Base-by-base conservation (phyloP, 176 grass and related monocot genomes). In the Cenchrus americanus region DNA sequence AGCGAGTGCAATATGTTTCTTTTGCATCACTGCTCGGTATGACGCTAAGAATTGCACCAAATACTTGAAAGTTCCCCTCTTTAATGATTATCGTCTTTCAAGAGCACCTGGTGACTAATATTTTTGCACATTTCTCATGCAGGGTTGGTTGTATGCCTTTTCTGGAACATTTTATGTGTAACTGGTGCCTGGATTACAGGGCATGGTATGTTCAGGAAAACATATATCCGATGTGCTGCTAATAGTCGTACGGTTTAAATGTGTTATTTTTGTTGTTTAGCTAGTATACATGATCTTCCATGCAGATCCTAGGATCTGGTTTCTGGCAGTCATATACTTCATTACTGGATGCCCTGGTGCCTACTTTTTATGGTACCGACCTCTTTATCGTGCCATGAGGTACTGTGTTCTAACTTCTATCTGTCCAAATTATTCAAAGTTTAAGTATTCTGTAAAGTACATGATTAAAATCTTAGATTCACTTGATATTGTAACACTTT, bases 351-450 rank as follows among this genome's bases (percentile, higher is more conserved):
- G 88, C 63, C 92, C 95, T 60, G 90, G 92, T 68, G 95, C 92
- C 62, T 94, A 89, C 52, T 69, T 84, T 66, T 84, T 85, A 22
- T 97, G 95, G 92, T 97, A 94, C 57, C 75, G 90, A 53, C 92
- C 95, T 75, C 92, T 94, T 86, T 97, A 97, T 77, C 88, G 86
- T 80, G 92, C 89, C 8, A 98, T 98, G 95, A 98, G 90, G 90
- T 97, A 77, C 2, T 40, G 10, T 52, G 54, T 44, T 63, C 51
- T 32, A 42, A 50, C 49, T 37, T 37, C 4, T 71, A 12, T 52
- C 70, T 37, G 17, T 47, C n/a, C 48, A 69, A 49, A 66, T 6
- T 14, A 44, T 60, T 48, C 10, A 18, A 24, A 44, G 4, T 43
- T 78, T 69, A 15, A 47, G 14, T 66, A 30, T 51, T 77, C 43